Percentiles rank a stretch among this genome's conserved stretches.
Conservation (phyloP, 345 rosid species). For the Mercurialis annua region DNA sequence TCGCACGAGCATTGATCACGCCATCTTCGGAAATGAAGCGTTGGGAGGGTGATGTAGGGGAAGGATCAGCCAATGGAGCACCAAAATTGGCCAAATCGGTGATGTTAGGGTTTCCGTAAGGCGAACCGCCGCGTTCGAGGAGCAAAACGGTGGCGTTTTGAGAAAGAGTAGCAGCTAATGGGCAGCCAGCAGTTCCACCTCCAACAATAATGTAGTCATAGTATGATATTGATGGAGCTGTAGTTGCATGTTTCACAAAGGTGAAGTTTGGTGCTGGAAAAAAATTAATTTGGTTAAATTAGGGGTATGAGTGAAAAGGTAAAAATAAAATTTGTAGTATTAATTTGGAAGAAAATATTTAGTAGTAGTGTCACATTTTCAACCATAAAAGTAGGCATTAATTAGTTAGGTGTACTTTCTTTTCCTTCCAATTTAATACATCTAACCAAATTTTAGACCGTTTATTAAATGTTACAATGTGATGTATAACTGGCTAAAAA, state of each 20-base stretch:
- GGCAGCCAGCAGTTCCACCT: constrained; percentile 34
- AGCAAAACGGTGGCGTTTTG: constrained; percentile 27
- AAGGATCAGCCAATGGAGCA: constrained; percentile 18
- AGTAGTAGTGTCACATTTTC: neutral
- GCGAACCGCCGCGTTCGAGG: constrained; percentile 30
- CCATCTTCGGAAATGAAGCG: constrained; percentile 32
- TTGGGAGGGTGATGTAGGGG: constrained; percentile 27
- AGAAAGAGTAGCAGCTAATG: constrained; percentile 28
- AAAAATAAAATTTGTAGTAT: no score
- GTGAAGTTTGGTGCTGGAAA: constrained; percentile 19
- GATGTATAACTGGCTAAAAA: no score
- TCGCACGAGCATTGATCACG: constrained; percentile 24
- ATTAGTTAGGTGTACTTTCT: neutral
- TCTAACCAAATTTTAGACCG: no score
- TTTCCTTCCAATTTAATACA: no score
- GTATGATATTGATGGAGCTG: constrained; percentile 22
- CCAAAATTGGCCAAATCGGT: constrained; percentile 23
- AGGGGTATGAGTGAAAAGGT: no score
- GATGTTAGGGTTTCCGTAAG: constrained; percentile 28
- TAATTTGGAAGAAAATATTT: no score
- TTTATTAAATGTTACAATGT: no score
- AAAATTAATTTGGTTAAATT: neutral
- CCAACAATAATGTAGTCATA: constrained; percentile 35
- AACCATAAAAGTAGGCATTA: neutral
- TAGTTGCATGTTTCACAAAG: constrained; percentile 20